Conservation (phyloP, 2,329 filamentous ascomycete species). For the Colletotrichum sp. region DNA sequence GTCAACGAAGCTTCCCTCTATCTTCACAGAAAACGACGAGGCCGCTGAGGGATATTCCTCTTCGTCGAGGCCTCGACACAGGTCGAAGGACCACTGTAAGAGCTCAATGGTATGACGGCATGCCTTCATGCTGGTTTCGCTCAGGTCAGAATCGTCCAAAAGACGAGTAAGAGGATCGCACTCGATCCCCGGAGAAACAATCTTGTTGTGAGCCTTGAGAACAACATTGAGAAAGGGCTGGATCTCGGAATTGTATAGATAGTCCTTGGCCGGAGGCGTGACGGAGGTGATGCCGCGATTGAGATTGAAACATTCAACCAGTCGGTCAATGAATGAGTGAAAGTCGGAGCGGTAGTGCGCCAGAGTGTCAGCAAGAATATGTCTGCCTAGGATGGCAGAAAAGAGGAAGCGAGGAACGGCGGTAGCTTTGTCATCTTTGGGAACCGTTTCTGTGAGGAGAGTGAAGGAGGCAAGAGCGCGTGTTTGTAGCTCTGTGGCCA, state of each 20-base stretch:
- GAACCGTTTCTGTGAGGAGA: neutral
- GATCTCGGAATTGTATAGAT: neutral
- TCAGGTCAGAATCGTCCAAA: neutral
- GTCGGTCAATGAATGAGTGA: neutral
- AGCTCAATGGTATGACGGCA: neutral
- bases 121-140: neutral
- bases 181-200: neutral
- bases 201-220: neutral
- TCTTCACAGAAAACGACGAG: neutral
- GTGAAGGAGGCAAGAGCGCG: neutral
- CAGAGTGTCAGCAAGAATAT: neutral
- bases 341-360: neutral
- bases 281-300: neutral
- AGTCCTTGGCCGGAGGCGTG: neutral
- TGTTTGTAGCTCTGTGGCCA: neutral
- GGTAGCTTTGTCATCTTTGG: neutral
- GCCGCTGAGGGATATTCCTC: neutral
- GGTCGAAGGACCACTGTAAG: neutral
- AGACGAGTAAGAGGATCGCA: neutral
- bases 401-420: neutral
- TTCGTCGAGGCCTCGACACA: neutral
- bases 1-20: neutral
- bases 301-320: neutral
- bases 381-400: neutral
- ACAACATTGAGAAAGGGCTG: neutral